Evolutionary conservation across 1,139 yeast genomes (phyloP), one percentile per base, ranked within the genome.

Genomic region (Citeromyces siamensis): DNA sequence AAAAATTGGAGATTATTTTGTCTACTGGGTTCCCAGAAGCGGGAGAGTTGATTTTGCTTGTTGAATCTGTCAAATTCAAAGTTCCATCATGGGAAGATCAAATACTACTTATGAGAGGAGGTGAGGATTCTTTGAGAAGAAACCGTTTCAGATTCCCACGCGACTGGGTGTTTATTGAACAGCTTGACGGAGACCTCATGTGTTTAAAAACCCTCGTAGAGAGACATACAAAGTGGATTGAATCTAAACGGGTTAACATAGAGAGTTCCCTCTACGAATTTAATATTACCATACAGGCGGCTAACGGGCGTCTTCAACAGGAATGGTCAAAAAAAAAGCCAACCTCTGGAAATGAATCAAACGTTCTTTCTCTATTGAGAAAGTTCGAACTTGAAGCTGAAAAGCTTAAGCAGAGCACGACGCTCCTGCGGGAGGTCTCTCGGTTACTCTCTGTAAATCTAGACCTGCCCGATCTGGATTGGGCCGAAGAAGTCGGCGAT

Each of bases 151-250:
- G 62, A 31, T 67, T 74, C 38, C 71, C 79, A 0, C 36, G 52
- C 0, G 66, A 66, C 19, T 81, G 90, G 84, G 44, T 77, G 1
- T 71, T 61, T 49, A 61, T 63, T 33, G 93, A 81, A 35, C 93
- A 82, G 45, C 46, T 84, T 97, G 77, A 72, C 19, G 64, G 61
- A 40, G 73, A 71, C 38, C 52, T 68, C 41, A 51, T 62, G 1
- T 61, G 71, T 5, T 51, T 82, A 7, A 44, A 50, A 1, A 65
- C 71, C 16, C 53, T 77, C 3, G 43, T 74, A 20, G 48, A 47
- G 0, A 54, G 56, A 26, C 70, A 70, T 43, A 47, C 53, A 4
- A 43, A 45, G 2, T 47, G 61, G 5, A 56, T 82, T n/a, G 55
- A 62, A 5, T 59, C 60, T 1, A 69, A 75, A 40, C 45, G 49